Base-by-base conservation (phyloP, 768 basidiomycete species). In the Mycena sanguinolenta region DNA sequence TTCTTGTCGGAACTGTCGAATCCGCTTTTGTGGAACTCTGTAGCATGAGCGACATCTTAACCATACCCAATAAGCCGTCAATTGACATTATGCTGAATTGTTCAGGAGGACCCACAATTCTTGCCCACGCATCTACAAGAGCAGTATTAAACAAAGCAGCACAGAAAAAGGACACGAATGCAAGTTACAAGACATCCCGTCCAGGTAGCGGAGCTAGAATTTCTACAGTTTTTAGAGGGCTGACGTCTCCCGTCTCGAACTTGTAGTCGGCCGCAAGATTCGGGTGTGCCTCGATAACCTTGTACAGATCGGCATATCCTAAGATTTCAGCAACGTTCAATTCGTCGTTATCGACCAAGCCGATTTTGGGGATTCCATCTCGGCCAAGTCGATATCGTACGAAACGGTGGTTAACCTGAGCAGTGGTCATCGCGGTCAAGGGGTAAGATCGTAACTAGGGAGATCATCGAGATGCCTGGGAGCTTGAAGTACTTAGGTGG, bases 1-100 rank as follows among this genome's bases (percentile, higher is more conserved):
- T 71, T 71, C 28, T 71, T 74, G 34, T 71, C 69, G 10, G 73
- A 74, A 38, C 66, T 71, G 61, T 74, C 73, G 60, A 74, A 74
- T 4, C 73, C 73, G 49, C 70, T 71, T 46, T 71, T 69, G 66
- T 74, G 73, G 59, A 74, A 74, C 57, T 74, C 73, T 23, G 70
- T 67, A 1, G 73, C 73, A 30, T 74, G 73, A 5, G 73, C 73
- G 8, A 67, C 66, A 30, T 71, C 70, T 70, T 27, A 25, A 2
- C 8, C n/a, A 49, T n/a, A n/a, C n/a, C n/a, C n/a, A 21, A 21
- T 57, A 36, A 44, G 30, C 13, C 13, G 23, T 52, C 19, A 32
- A 1, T 28, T n/a, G 6, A 1, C 6, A 12, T 8, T n/a, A n/a
- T n/a, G n/a, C n/a, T n/a, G n/a, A n/a, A n/a, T 50, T 50, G 27